Evolutionary conservation across 768 basidiomycete species (phyloP).

Genomic region (Mrakia blollopis): DNA sequence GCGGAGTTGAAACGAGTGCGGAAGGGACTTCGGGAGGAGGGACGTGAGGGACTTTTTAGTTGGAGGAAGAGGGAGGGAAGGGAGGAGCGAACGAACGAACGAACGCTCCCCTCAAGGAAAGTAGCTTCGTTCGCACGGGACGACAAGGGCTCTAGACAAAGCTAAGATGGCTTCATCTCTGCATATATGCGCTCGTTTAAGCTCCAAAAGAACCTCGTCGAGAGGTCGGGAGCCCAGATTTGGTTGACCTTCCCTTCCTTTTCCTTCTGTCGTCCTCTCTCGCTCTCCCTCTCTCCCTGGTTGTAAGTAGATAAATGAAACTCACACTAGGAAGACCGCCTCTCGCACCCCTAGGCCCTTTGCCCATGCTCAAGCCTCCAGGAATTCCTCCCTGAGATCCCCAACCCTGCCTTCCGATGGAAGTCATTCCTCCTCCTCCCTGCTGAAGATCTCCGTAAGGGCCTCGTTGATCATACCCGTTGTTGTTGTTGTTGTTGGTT

Average conservation of each 20-base stretch:
- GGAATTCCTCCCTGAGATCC: neutral
- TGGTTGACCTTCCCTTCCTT: neutral
- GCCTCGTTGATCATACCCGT: neutral
- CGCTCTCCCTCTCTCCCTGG: neutral
- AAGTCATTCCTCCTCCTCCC: neutral
- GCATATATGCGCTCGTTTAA: neutral
- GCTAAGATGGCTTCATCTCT: neutral
- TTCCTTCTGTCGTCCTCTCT: neutral
- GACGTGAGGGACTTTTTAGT: too few relatives aligned
- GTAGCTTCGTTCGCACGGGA: too few relatives aligned
- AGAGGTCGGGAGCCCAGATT: neutral
- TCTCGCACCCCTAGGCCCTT: slow-evolving; percentile 5
- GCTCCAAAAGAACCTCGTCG: neutral
- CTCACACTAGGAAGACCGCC: slow-evolving; percentile 21
- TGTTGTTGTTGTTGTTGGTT: neutral
- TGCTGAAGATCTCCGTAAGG: neutral
- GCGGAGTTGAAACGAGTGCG: neutral
- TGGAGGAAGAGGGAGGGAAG: too few relatives aligned
- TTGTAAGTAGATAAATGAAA: neutral
- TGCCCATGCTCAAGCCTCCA: slow-evolving; percentile 16
- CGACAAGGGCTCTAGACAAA: too few relatives aligned
- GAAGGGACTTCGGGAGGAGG: neutral
- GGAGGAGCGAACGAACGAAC: too few relatives aligned
- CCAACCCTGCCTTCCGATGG: slow-evolving; percentile 24
- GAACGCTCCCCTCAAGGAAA: too few relatives aligned